Evolutionary conservation across 768 basidiomycete genomes (phyloP), one percentile per base, ranked within the genome.

Genomic region (Boletus rubropictus): DNA sequence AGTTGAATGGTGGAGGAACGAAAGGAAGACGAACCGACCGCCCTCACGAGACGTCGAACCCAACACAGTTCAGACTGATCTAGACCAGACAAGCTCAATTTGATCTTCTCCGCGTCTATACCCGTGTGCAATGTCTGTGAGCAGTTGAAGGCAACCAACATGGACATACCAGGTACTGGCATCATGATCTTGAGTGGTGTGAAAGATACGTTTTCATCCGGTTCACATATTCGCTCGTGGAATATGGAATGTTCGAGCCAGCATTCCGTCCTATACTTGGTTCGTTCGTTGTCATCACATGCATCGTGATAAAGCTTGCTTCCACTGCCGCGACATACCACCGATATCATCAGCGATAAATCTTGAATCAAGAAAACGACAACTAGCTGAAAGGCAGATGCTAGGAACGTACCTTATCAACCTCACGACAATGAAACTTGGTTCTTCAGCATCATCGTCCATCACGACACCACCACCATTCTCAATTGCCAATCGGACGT

Each of bases 221-320:
- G 71, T 15, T 69, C 62, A 58, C 86, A 84, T 42, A 95, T 67
- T n/a, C 77, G 74, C 37, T 88, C 84, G 48, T 84, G 81, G 44
- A 79, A 84, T 12, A 91, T 76, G 56, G 89, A 95, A 36, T 78
- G 78, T 63, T 97, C 93, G 1, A 97, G 72, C 93, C 93, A 97
- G 61, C 89, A 94, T 64, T 96, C 93, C 0, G 93, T 95, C 36
- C 92, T 79, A 57, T 82, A 89, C 54, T 80, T 83, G 3, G 54
- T 45, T 38, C 77, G 73, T 52, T 72, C 56, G 1, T 29, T 10
- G 7, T 69, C 64, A 44, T 82, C 79, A 5, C 64, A 59, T 59
- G 88, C 86, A 27, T 76, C 73, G 3, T 65, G 68, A 53, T 74
- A 87, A n/a, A 86, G 52, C 51, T 79, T 80, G 54, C 83, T 86